A percentile compares a stretch with the other conserved stretches of the same genome.
These are phyloP conservation scores for Acorus calamus DNA, from an alignment of 106 monocot genomes.

Conservation along the genomic window DNA sequence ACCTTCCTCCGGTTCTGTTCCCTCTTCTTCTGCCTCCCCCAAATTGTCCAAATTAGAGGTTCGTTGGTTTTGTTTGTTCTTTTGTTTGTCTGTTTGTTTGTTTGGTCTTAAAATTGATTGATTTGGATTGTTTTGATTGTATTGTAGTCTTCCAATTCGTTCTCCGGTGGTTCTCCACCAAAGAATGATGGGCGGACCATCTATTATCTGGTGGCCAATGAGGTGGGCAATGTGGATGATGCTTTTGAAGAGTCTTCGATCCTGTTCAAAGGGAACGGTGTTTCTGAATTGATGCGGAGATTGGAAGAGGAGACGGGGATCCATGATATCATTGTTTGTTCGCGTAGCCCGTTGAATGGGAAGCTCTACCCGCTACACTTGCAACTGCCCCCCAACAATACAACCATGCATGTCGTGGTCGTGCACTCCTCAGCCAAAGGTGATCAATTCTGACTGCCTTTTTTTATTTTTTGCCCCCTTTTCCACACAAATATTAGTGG, in stretches of 20 bases:
- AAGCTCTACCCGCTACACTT: constrained; percentile 54
- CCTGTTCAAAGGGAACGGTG: constrained; percentile 50
- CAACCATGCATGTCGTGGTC: constrained; percentile 49
- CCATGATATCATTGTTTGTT: constrained; percentile 55
- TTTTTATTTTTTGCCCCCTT: too few species aligned
- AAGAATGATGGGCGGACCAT: constrained; percentile 53
- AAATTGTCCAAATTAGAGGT: too few species aligned
- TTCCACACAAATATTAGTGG: too few species aligned
- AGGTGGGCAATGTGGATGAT: constrained; percentile 41
- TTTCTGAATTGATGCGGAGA: constrained; percentile 44
- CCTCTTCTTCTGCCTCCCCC: neutral
- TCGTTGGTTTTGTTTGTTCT: too few species aligned
- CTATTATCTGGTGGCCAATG: constrained; percentile 45
- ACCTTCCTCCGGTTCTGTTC: neutral
- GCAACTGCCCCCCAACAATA: constrained; percentile 63
- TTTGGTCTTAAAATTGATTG: neutral
- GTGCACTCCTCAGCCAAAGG: constrained; percentile 53
- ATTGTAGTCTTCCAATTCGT: constrained; percentile 43
- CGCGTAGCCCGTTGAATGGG: constrained; percentile 36
- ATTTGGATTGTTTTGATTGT: neutral
- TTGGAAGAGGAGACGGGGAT: constrained; percentile 55
- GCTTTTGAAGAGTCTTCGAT: constrained; percentile 13
- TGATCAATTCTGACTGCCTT: constrained; percentile 1
- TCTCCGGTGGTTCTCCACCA: constrained; percentile 20
- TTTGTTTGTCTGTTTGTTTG: too few species aligned